Percentiles rank a stretch among this genome's conserved stretches.
phyloP scores from a whole-genome alignment of 805 yeast species.

The Ogataea nakhonphanomensis region DNA sequence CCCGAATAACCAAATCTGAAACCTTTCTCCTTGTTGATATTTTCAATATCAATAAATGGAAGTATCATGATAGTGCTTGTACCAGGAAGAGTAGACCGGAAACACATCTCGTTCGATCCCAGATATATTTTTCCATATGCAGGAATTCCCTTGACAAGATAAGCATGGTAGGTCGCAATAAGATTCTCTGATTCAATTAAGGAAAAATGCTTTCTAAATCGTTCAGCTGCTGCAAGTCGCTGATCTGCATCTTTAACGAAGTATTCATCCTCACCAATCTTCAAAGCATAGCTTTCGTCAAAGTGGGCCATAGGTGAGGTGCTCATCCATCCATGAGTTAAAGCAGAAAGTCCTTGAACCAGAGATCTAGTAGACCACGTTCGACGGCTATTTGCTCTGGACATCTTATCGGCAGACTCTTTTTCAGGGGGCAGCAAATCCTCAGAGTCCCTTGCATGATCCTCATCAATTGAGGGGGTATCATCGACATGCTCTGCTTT shows the following conservation, averaged over 20 bases:
- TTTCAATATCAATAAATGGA: conserved; percentile 72
- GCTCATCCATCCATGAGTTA: conserved; percentile 26
- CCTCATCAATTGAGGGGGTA: conserved; percentile 2
- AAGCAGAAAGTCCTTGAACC: conserved; percentile 29
- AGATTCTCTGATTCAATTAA: conserved; percentile 49
- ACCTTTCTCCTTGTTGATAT: conserved; percentile 63
- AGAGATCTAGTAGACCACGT: conserved; percentile 28
- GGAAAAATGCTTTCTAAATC: conserved; percentile 66
- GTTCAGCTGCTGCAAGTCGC: conserved; percentile 45
- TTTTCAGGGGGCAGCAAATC: conserved; percentile 2
- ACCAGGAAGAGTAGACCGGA: conserved; percentile 76
- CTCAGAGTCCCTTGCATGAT: neutral
- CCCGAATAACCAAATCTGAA: conserved; percentile 69
- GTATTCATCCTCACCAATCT: conserved; percentile 45
- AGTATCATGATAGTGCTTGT: conserved; percentile 75
- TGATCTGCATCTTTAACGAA: conserved; percentile 44
- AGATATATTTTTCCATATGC: conserved; percentile 80
- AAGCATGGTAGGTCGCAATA: conserved; percentile 66
- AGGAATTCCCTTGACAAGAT: conserved; percentile 69
- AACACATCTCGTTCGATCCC: conserved; percentile 68
- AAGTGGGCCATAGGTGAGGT: conserved; percentile 48
- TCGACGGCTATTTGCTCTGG: conserved; percentile 7
- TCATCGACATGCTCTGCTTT: conserved; percentile 7
- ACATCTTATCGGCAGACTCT: neutral
- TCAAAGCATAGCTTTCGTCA: conserved; percentile 36